These are phyloP conservation scores for Heliosperma pusillum DNA, from an alignment of 148 eudicot genomes.

Conservation along the genomic window DNA sequence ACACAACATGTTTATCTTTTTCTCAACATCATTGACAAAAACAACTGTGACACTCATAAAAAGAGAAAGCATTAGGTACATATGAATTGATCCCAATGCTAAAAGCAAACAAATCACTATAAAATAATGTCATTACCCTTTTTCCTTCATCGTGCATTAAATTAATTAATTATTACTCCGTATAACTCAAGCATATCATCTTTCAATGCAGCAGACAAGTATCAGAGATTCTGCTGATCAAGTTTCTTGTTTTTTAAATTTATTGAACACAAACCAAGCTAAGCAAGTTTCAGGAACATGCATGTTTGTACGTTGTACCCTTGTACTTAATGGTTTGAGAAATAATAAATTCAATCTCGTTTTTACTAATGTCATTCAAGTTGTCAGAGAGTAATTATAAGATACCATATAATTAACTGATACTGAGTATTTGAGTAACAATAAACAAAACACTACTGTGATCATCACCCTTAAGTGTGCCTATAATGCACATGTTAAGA, in stretches of 20 bases:
- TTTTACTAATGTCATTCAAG: no score
- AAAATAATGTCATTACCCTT: background rate
- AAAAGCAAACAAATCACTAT: background rate
- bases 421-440: no score
- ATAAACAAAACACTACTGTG: no score
- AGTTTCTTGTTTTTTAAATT: background rate
- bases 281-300: conserved; percentile 31
- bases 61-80: conserved; percentile 33
- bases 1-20: conserved; percentile 25
- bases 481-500: no score
- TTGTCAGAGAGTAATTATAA: no score
- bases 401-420: no score
- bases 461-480: no score
- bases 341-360: no score
- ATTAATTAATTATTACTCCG: no score
- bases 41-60: conserved; percentile 23
- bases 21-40: conserved; percentile 29
- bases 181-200: conserved; percentile 3
- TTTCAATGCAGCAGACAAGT: conserved; percentile 31
- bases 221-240: conserved; percentile 22
- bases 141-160: background rate
- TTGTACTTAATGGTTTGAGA: no score
- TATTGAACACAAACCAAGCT: conserved; percentile 25
- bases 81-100: conserved; percentile 37
- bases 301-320: conserved; percentile 32